phyloP scores from a whole-genome alignment of 805 yeast species.

The Candida ulmi region DNA sequence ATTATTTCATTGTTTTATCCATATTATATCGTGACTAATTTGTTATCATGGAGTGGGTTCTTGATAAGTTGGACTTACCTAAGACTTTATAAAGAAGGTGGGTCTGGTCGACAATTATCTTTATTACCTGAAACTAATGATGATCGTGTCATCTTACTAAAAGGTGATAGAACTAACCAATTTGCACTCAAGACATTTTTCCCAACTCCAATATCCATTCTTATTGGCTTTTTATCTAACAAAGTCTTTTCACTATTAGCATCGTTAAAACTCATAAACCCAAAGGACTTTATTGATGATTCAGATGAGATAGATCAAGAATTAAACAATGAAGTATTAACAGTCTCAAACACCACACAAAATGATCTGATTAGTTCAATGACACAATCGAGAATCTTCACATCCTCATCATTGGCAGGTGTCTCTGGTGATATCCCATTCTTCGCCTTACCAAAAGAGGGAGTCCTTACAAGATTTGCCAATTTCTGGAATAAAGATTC shows the following conservation, averaged over 20 bases:
- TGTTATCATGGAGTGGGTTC: conserved; percentile 26
- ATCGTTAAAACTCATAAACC: conserved; percentile 21
- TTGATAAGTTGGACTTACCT: conserved; percentile 34
- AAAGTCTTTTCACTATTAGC: conserved; percentile 21
- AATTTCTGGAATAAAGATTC: background rate
- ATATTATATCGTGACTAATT: conserved; percentile 1
- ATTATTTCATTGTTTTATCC: conserved; percentile 16
- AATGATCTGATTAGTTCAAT: conserved; percentile 25
- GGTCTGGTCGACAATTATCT: conserved; percentile 39
- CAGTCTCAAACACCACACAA: conserved; percentile 9
- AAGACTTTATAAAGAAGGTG: conserved; percentile 34
- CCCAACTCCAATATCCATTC: conserved; percentile 32
- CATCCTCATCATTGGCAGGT: conserved; percentile 35
- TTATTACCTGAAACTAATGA: conserved; percentile 33
- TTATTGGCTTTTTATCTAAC: conserved; percentile 20
- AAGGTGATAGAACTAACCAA: conserved; percentile 21
- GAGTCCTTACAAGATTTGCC: conserved; percentile 9
- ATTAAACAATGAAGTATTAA: conserved; percentile 16
- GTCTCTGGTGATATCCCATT: conserved; percentile 31
- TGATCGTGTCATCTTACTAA: conserved; percentile 12
- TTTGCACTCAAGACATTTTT: conserved; percentile 34
- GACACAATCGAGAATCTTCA: conserved; percentile 32
- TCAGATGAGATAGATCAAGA: conserved; percentile 15
- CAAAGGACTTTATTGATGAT: conserved; percentile 16
- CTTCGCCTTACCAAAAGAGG: conserved; percentile 19